phyloP scores from a whole-genome alignment of 2,329 filamentous ascomycete species.

The Chalara sp. region DNA sequence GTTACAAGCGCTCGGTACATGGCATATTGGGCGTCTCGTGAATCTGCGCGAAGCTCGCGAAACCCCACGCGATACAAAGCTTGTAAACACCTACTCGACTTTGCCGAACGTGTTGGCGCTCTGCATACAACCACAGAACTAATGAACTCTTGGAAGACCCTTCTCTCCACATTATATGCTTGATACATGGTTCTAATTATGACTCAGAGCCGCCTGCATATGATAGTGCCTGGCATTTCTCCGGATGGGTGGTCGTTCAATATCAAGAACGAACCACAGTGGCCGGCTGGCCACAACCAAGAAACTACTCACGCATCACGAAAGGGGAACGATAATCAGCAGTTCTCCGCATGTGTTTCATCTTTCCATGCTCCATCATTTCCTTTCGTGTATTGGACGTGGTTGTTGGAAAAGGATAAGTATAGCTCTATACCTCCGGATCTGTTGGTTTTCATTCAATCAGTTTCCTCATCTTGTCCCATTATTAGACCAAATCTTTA shows the following conservation, averaged over 20 bases:
- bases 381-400: constrained; percentile 20
- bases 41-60: constrained; percentile 9
- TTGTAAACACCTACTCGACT: neutral
- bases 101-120: constrained; percentile 5
- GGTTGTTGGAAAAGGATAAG: constrained; percentile 23
- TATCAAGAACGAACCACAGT: constrained; percentile 25
- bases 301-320: constrained; percentile 21
- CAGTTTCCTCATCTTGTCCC: constrained; percentile 17
- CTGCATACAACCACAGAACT: constrained; percentile 9
- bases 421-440: constrained; percentile 18
- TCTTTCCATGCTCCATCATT: constrained; percentile 14
- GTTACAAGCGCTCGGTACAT: constrained; percentile 1
- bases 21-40: constrained; percentile 15
- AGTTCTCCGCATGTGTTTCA: constrained; percentile 24
- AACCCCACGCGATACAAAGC: constrained; percentile 1
- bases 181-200: constrained; percentile 19
- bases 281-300: constrained; percentile 25
- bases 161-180: constrained; percentile 4
- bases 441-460: constrained; percentile 24
- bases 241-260: constrained; percentile 9
- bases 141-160: constrained; percentile 2
- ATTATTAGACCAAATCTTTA: constrained; percentile 17
- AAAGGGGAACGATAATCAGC: constrained; percentile 6
- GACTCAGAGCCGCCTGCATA: constrained; percentile 26
- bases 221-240: constrained; percentile 9